Evolutionary conservation across 306 rosid genomes (phyloP).

Genomic region (Acacia crassicarpa): DNA sequence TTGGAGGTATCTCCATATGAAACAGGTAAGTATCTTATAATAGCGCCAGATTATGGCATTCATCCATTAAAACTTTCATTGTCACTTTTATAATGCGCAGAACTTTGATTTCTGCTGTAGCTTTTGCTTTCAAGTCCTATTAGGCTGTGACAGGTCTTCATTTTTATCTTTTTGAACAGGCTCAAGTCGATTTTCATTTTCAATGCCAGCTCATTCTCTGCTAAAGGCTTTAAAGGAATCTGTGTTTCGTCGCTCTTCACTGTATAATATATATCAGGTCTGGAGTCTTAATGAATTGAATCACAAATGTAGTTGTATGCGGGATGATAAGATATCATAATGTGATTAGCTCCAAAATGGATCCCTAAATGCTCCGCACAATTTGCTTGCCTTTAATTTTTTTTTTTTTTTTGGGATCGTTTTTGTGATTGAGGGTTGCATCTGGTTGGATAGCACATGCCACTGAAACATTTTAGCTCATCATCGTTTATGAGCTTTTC

Average conservation of each 20-base stretch:
- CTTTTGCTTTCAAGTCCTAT: slow-evolving; percentile 22
- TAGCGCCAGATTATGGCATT: slow-evolving; percentile 20
- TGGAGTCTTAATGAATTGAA: slow-evolving; percentile 23
- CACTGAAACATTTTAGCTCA: background rate
- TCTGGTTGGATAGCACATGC: background rate
- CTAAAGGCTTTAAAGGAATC: slow-evolving; percentile 75
- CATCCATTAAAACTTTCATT: slow-evolving; percentile 21
- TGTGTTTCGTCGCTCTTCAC: slow-evolving; percentile 74
- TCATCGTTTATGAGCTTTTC: background rate
- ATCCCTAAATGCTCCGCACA: background rate
- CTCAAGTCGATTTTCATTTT: slow-evolving; percentile 39
- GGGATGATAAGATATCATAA: slow-evolving; percentile 13
- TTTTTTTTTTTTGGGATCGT: slow-evolving; percentile 10
- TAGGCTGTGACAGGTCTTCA: slow-evolving; percentile 28
- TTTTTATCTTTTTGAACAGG: slow-evolving; percentile 37
- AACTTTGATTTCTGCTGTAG: slow-evolving; percentile 5
- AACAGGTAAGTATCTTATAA: slow-evolving; percentile 45
- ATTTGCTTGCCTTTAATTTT: background rate
- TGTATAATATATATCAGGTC: slow-evolving; percentile 76
- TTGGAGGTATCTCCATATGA: slow-evolving; percentile 36
- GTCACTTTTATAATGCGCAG: slow-evolving; percentile 11
- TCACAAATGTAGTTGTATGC: slow-evolving; percentile 8
- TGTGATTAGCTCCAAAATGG: background rate
- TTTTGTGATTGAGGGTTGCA: background rate
- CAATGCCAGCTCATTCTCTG: slow-evolving; percentile 49